These are phyloP conservation scores for Barbarea vulgaris DNA, from an alignment of 345 rosid genomes.

Conservation along the genomic window DNA sequence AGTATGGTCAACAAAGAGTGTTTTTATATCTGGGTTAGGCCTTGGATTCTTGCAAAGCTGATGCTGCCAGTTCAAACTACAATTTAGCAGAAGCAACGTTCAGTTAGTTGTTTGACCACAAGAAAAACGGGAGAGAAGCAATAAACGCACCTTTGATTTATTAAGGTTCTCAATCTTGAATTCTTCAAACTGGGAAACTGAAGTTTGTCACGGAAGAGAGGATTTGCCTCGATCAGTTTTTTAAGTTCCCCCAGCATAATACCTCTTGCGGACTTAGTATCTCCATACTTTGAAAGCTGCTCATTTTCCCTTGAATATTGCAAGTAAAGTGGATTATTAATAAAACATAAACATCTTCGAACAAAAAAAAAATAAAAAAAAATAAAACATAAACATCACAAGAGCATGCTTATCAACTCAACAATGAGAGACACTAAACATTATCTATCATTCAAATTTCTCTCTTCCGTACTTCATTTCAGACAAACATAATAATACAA, in stretches of 20 bases:
- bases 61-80: conserved; percentile 59
- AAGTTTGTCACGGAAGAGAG: conserved; percentile 55
- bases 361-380: too few species aligned
- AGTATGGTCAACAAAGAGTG: conserved; percentile 53
- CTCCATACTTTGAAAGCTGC: conserved; percentile 55
- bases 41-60: conserved; percentile 59
- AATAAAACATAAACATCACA: conserved; percentile 4
- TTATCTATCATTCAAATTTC: background rate
- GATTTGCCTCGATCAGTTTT: conserved; percentile 51
- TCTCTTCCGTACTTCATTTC: conserved; percentile 1
- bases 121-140: background rate
- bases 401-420: conserved; percentile 11
- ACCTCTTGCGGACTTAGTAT: conserved; percentile 54
- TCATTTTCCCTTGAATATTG: conserved; percentile 45
- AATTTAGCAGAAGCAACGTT: conserved; percentile 17
- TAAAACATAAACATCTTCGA: background rate
- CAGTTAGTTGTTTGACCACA: conserved; percentile 15
- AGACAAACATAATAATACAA: background rate
- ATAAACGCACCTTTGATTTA: conserved; percentile 48
- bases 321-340: conserved; percentile 1
- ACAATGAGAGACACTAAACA: conserved; percentile 5
- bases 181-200: conserved; percentile 52
- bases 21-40: conserved; percentile 57
- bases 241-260: conserved; percentile 52
- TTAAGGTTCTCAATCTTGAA: conserved; percentile 55